Evolutionary conservation across 805 yeast genomes (phyloP).

Genomic region (Metschnikowia colocasiae): DNA sequence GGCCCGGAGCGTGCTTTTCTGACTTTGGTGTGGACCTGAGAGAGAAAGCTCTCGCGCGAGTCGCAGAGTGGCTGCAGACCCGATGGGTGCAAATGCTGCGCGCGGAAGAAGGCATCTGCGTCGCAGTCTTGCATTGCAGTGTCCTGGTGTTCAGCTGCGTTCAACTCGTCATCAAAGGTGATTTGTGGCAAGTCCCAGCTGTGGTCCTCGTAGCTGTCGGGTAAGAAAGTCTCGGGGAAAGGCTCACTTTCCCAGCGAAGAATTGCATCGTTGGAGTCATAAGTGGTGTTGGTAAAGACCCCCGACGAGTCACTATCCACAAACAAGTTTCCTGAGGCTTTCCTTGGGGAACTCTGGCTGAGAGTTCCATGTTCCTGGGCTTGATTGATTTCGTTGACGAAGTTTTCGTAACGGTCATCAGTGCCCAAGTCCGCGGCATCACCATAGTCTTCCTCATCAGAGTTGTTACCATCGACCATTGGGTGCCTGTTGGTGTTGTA

Average conservation of each 20-base stretch:
- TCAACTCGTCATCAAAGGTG: neutral
- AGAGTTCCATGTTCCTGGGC: neutral
- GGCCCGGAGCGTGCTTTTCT: neutral
- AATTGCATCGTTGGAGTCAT: neutral
- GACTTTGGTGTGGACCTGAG: neutral
- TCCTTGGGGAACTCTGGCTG: neutral
- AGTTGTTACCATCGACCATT: constrained; percentile 1
- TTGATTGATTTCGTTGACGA: neutral
- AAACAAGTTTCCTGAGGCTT: neutral
- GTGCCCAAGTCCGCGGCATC: neutral
- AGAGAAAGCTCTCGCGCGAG: neutral
- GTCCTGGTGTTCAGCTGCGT: neutral
- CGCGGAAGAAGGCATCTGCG: neutral
- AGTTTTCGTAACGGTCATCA: neutral
- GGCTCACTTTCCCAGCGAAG: neutral
- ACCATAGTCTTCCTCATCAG: neutral
- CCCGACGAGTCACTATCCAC: neutral
- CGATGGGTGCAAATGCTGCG: constrained; percentile 2
- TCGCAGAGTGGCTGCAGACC: constrained; percentile 1
- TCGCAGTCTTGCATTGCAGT: constrained; percentile 1
- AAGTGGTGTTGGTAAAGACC: neutral
- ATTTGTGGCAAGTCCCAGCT: neutral
- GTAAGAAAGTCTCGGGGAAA: neutral
- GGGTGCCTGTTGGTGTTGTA: constrained; percentile 2
- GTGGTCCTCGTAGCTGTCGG: neutral